Percentiles rank a stretch among this genome's conserved stretches.
These are phyloP conservation scores for Barbarea vulgaris DNA, from an alignment of 345 rosid genomes.

Conservation along the genomic window DNA sequence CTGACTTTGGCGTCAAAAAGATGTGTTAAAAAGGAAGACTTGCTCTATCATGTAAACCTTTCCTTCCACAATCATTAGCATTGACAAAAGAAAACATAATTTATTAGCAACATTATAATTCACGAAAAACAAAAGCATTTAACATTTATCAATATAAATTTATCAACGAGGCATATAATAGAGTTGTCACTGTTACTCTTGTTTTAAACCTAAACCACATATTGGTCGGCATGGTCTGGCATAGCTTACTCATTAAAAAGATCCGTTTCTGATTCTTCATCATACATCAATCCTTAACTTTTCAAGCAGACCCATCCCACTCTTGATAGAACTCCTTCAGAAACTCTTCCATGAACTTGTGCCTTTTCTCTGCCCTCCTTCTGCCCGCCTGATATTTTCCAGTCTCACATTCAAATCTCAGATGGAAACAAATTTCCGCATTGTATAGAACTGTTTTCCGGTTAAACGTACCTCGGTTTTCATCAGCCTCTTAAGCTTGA, in stretches of 20 bases:
- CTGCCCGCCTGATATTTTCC: slow-evolving; percentile 62
- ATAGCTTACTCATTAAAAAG: not conserved
- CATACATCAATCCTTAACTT: slow-evolving; percentile 11
- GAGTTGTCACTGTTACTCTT: too few species aligned
- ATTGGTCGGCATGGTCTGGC: slow-evolving; percentile 15
- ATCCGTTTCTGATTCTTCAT: slow-evolving; percentile 2
- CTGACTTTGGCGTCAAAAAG: not conserved
- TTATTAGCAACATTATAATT: not conserved
- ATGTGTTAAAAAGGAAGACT: not conserved
- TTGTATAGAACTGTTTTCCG: not conserved
- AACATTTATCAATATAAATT: not conserved
- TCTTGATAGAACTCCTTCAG: slow-evolving; percentile 68
- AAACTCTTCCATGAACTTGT: slow-evolving; percentile 73
- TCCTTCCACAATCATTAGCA: slow-evolving; percentile 19
- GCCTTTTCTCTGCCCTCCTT: slow-evolving; percentile 76
- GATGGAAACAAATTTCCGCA: not conserved
- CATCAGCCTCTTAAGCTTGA: slow-evolving; percentile 77
- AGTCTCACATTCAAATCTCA: slow-evolving; percentile 1
- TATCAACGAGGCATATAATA: not conserved
- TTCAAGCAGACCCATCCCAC: slow-evolving; percentile 74
- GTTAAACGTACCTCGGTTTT: slow-evolving; percentile 62
- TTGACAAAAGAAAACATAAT: slow-evolving; percentile 9
- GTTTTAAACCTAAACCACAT: too few species aligned
- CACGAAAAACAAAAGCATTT: not conserved
- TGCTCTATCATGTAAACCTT: slow-evolving; percentile 12